Conservation (phyloP, 176 grass and related monocot species). For the Oryza meridionalis region DNA sequence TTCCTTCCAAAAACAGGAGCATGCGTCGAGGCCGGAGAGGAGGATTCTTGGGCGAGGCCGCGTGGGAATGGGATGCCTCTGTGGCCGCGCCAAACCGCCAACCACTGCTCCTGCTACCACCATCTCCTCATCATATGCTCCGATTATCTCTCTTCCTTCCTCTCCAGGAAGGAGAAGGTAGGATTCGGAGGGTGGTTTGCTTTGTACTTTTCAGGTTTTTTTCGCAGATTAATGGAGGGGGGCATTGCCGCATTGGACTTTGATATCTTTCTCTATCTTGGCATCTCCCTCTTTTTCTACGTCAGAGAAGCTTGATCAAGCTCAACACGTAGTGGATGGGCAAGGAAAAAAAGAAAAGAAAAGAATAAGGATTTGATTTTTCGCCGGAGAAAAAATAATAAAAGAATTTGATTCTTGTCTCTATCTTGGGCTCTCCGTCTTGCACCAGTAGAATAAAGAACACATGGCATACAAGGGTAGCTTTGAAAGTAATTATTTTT, state of each 20-base stretch:
- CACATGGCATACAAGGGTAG: neutral
- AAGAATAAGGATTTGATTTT: neutral
- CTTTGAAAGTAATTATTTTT: neutral
- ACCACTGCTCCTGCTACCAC: conserved; percentile 40
- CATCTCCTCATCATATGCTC: neutral
- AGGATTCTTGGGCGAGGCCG: conserved; percentile 12
- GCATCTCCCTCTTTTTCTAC: conserved; percentile 49
- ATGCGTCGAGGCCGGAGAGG: conserved; percentile 33
- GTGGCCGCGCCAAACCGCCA: conserved; percentile 21
- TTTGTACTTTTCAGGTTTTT: conserved; percentile 23
- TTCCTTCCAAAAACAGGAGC: conserved; percentile 24
- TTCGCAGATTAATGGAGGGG: conserved; percentile 30
- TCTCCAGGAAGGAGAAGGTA: conserved; percentile 25
- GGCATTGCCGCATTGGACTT: conserved; percentile 8
- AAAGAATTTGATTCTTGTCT: neutral
- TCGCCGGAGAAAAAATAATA: neutral
- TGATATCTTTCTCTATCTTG: conserved; percentile 30
- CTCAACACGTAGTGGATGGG: conserved; percentile 32
- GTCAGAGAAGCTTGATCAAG: conserved; percentile 49
- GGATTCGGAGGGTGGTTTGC: conserved; percentile 38
- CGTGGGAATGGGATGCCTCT: neutral
- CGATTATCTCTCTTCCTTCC: conserved; percentile 5
- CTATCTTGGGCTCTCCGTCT: neutral
- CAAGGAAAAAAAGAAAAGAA: neutral
- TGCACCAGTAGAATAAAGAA: neutral